These are phyloP conservation scores for Ananas comosus DNA, from an alignment of 176 grass and related monocot genomes.

Conservation along the genomic window DNA sequence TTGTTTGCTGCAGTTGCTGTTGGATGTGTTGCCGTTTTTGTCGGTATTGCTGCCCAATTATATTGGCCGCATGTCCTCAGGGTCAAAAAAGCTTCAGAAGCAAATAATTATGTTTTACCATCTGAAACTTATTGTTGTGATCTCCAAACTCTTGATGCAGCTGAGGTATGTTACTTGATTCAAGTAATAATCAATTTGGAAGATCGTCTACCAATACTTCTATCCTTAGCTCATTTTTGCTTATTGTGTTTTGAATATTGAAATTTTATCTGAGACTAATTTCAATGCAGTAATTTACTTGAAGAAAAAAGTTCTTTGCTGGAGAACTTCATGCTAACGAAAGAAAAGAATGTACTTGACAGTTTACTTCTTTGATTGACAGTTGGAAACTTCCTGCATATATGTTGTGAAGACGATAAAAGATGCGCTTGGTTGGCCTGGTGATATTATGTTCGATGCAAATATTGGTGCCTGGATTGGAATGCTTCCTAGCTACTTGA, in stretches of 20 bases:
- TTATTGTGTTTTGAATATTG: background rate
- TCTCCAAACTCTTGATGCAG: slow-evolving; percentile 35
- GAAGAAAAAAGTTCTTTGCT: no score
- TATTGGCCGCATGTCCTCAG: slow-evolving; percentile 36
- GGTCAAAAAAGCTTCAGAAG: slow-evolving; percentile 29
- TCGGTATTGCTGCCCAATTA: slow-evolving; percentile 41
- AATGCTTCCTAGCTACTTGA: slow-evolving; percentile 53
- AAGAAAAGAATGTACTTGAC: background rate
- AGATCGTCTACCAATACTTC: background rate
- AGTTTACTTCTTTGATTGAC: slow-evolving; percentile 14
- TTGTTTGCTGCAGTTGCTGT: slow-evolving; percentile 42
- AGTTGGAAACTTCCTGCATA: slow-evolving; percentile 49
- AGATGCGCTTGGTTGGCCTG: slow-evolving; percentile 47
- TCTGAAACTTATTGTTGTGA: slow-evolving; percentile 34
- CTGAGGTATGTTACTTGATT: slow-evolving; percentile 35
- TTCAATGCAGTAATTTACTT: no score
- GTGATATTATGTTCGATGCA: slow-evolving; percentile 48
- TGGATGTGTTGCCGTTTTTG: slow-evolving; percentile 45
- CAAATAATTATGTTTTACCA: slow-evolving; percentile 27
- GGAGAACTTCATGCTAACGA: no score
- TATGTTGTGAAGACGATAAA: slow-evolving; percentile 68
- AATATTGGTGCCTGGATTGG: slow-evolving; percentile 69
- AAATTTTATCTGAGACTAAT: background rate
- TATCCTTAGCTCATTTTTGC: background rate
- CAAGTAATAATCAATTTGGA: background rate